Evolutionary conservation across 768 basidiomycete genomes (phyloP).

Genomic region (Brasilioporus rufonigricans): DNA sequence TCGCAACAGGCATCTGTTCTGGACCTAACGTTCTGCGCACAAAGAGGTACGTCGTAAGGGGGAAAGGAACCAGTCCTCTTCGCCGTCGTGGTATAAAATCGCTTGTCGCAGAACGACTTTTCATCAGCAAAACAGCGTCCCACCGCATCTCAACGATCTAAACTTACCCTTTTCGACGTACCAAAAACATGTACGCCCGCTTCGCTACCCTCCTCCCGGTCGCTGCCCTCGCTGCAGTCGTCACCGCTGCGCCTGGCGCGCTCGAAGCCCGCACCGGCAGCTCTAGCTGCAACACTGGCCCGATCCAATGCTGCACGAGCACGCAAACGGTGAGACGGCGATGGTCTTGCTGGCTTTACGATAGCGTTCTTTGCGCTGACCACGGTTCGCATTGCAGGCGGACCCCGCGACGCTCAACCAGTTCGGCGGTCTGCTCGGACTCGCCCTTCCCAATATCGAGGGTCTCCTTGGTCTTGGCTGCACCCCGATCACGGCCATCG

Average conservation of each 20-base stretch:
- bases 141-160: neutral
- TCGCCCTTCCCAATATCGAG: too few relatives aligned
- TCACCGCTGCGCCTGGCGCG: conserved; percentile 2
- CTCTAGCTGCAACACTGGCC: conserved; percentile 8
- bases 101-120: neutral
- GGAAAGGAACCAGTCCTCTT: too few relatives aligned
- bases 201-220: conserved; percentile 8
- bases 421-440: too few relatives aligned
- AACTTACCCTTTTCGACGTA: neutral
- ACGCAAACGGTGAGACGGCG: neutral
- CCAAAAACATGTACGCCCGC: conserved; percentile 6
- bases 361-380: too few relatives aligned
- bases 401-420: too few relatives aligned
- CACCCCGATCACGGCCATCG: too few relatives aligned
- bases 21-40: neutral
- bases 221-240: conserved; percentile 8
- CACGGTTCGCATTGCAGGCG: too few relatives aligned
- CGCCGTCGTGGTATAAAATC: conserved; percentile 10
- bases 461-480: too few relatives aligned
- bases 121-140: neutral
- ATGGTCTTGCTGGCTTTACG: too few relatives aligned
- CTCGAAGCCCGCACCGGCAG: neutral
- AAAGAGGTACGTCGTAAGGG: too few relatives aligned
- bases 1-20: neutral
- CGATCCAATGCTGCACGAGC: conserved; percentile 3